Conservation (phyloP, 2,329 filamentous ascomycete species). For the Pleurostoma richardsiae region DNA sequence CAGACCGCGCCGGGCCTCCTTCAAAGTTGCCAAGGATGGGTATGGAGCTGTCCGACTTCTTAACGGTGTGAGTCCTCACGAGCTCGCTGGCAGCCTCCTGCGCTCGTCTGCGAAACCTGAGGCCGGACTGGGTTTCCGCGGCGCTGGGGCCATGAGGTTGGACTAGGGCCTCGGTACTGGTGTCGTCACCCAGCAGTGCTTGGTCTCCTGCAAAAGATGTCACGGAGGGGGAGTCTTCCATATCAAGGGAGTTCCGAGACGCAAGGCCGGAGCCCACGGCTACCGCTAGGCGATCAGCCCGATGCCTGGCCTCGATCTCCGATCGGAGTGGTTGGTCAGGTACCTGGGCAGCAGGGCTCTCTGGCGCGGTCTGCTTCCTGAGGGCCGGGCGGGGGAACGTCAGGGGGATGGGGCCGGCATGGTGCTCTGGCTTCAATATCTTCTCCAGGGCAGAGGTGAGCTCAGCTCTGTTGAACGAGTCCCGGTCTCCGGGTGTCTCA, state of each 20-base stretch:
- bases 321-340: constrained; percentile 14
- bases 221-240: neutral
- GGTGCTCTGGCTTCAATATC: constrained; percentile 15
- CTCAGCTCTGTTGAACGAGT: constrained; percentile 18
- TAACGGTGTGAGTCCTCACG: constrained; percentile 12
- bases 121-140: constrained; percentile 1
- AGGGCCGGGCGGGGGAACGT: constrained; percentile 17
- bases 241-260: constrained; percentile 19
- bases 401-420: constrained; percentile 9
- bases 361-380: constrained; percentile 12
- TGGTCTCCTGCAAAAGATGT: constrained; percentile 2
- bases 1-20: constrained; percentile 11
- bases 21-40: neutral
- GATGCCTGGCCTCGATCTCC: constrained; percentile 25
- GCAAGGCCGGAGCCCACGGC: constrained; percentile 22
- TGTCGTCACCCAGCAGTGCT: neutral
- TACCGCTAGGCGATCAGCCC: constrained; percentile 26
- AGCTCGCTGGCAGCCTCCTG: constrained; percentile 13
- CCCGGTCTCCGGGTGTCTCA: constrained; percentile 9
- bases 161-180: neutral
- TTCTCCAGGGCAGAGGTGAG: constrained; percentile 15
- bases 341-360: constrained; percentile 10
- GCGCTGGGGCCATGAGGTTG: constrained; percentile 1
- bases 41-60: neutral
- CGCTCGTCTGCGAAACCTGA: constrained; percentile 8